Conservation (phyloP, 2,329 filamentous ascomycete species). For the Cephalotrichum gorgonifer region DNA sequence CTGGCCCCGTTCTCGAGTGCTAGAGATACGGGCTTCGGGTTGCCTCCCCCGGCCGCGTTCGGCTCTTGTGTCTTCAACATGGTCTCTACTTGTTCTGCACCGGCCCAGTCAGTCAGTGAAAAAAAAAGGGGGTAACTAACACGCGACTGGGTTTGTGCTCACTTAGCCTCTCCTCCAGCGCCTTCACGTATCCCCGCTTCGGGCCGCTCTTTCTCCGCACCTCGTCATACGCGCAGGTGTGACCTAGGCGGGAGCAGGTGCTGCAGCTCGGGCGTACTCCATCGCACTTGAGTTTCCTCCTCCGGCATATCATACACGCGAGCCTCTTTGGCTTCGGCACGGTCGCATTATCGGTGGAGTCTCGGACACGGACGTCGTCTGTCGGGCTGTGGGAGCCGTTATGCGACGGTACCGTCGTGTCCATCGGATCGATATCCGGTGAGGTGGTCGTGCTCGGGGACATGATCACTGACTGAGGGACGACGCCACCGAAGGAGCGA, state of each 20-base stretch:
- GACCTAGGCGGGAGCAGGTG: slow-evolving; percentile 77
- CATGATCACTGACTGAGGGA: background rate
- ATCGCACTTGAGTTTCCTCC: slow-evolving; percentile 86
- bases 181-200: slow-evolving; percentile 90
- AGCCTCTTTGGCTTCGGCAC: slow-evolving; percentile 82
- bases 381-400: slow-evolving; percentile 13
- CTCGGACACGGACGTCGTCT: slow-evolving; percentile 25
- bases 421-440: slow-evolving; percentile 9
- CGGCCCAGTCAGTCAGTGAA: background rate
- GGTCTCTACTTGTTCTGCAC: slow-evolving; percentile 80
- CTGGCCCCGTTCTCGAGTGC: slow-evolving; percentile 3
- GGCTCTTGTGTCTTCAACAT: slow-evolving; percentile 72
- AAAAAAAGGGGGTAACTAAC: background rate
- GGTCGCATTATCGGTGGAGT: slow-evolving; percentile 39
- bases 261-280: slow-evolving; percentile 75
- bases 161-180: slow-evolving; percentile 87
- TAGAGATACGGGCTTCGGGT: slow-evolving; percentile 14
- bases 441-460: slow-evolving; percentile 10
- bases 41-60: slow-evolving; percentile 13
- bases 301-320: slow-evolving; percentile 88
- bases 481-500: background rate
- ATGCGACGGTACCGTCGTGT: slow-evolving; percentile 3
- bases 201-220: slow-evolving; percentile 89
- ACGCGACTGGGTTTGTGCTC: slow-evolving; percentile 27
- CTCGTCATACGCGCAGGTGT: slow-evolving; percentile 85